phyloP scores from a whole-genome alignment of 1,139 yeast genomes.

The Hansenula sp. region DNA sequence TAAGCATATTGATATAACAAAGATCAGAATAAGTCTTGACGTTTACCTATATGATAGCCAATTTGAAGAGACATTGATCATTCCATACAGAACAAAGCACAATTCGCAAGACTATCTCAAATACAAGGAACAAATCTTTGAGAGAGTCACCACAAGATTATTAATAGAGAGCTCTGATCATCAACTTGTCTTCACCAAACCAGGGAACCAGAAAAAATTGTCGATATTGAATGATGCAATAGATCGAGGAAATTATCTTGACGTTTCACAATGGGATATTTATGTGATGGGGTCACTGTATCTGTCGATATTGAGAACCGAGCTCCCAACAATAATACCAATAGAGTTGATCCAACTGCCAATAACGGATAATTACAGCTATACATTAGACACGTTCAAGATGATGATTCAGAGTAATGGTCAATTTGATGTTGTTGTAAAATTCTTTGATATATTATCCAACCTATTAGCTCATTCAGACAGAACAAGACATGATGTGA shows the following conservation, averaged over 20 bases:
- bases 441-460: slow-evolving; percentile 37
- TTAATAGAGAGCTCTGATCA: slow-evolving; percentile 38
- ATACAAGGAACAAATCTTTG: slow-evolving; percentile 31
- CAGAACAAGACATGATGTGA: slow-evolving; percentile 41
- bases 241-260: slow-evolving; percentile 48
- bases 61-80: slow-evolving; percentile 27
- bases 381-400: slow-evolving; percentile 33
- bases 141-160: slow-evolving; percentile 44
- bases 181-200: slow-evolving; percentile 51
- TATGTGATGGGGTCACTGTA: slow-evolving; percentile 53
- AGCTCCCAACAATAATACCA: slow-evolving; percentile 43
- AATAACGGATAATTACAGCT: slow-evolving; percentile 38
- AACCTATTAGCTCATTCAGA: slow-evolving; percentile 29
- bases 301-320: slow-evolving; percentile 41
- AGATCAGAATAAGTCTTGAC: slow-evolving; percentile 68
- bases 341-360: slow-evolving; percentile 41
- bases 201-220: slow-evolving; percentile 50
- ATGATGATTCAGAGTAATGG: slow-evolving; percentile 27
- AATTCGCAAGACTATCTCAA: slow-evolving; percentile 27
- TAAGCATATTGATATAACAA: slow-evolving; percentile 64
- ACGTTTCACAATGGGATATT: slow-evolving; percentile 59
- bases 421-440: slow-evolving; percentile 30
- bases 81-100: slow-evolving; percentile 27
- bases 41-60: slow-evolving; percentile 57
- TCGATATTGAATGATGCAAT: slow-evolving; percentile 49